These are phyloP conservation scores for Phytophthora uliginosa DNA, from an alignment of 352 stramenopile species.

Conservation along the genomic window DNA sequence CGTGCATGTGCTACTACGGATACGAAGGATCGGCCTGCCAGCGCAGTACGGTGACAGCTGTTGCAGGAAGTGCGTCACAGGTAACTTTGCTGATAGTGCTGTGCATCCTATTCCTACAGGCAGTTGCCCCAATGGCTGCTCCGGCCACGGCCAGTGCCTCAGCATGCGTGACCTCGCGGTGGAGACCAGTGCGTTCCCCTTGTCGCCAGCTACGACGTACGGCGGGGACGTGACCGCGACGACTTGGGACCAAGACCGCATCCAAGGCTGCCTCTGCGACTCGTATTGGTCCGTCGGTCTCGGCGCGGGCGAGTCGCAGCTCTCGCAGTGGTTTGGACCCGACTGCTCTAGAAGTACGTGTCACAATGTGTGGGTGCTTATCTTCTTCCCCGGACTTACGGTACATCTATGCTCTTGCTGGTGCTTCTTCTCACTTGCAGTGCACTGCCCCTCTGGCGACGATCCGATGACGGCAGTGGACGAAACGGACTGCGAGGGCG, in stretches of 20 bases:
- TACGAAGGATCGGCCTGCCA: slow-evolving; percentile 84
- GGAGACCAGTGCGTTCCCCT: slow-evolving; percentile 56
- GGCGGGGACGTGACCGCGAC: slow-evolving; percentile 56
- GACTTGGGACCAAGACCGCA: slow-evolving; percentile 82
- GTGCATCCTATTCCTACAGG: slow-evolving; percentile 6
- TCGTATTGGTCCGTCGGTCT: slow-evolving; percentile 84
- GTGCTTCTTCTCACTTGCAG: slow-evolving; percentile 30
- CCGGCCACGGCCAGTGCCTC: slow-evolving; percentile 76
- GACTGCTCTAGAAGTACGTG: slow-evolving; percentile 84
- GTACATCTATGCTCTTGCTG: not conserved
- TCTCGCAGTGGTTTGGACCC: slow-evolving; percentile 89
- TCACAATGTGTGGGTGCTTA: not conserved
- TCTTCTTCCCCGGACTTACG: not conserved
- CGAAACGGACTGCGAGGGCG: slow-evolving; percentile 89
- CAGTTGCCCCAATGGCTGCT: slow-evolving; percentile 71
- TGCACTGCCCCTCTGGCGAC: slow-evolving; percentile 89
- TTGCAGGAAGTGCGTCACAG: not conserved
- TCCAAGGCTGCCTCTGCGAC: slow-evolving; percentile 86
- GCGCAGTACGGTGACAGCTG: slow-evolving; percentile 45
- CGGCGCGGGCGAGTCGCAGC: slow-evolving; percentile 75
- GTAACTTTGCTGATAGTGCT: not conserved
- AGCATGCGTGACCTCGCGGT: slow-evolving; percentile 72
- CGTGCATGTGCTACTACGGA: slow-evolving; percentile 72
- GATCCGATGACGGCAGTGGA: slow-evolving; percentile 83
- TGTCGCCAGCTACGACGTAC: slow-evolving; percentile 72